A percentile compares a stretch with the other conserved stretches of the same genome.
Conservation (phyloP, 176 grass and related monocot species). For the Saccharum officinarum region DNA sequence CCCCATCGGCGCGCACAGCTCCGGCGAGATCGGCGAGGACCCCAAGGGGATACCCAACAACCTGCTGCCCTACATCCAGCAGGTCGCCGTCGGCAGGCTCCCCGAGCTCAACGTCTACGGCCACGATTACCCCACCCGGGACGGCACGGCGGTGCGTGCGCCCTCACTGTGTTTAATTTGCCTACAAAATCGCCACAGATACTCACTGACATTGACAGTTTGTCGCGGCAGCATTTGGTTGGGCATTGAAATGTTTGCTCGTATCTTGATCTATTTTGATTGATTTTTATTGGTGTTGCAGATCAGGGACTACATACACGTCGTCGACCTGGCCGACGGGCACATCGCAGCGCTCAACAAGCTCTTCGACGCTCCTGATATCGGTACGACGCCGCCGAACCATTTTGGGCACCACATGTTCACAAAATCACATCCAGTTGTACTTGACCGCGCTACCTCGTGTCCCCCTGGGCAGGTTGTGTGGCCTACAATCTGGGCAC, state of each 20-base stretch:
- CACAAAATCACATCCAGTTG: neutral
- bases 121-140: conserved; percentile 80
- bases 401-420: neutral
- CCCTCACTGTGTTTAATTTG: neutral
- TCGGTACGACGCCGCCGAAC: conserved; percentile 36
- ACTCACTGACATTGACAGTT: neutral
- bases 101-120: conserved; percentile 87
- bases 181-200: neutral
- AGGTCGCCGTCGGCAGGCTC: conserved; percentile 73
- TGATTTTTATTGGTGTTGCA: conserved; percentile 13
- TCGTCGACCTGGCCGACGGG: conserved; percentile 90
- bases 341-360: conserved; percentile 84
- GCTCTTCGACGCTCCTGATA: conserved; percentile 59
- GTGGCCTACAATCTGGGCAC: conserved; percentile 91
- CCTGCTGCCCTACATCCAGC: conserved; percentile 92
- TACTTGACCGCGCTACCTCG: too few relatives aligned
- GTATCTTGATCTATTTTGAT: neutral
- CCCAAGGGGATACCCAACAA: conserved; percentile 92
- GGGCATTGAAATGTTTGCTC: neutral
- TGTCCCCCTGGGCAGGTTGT: conserved; percentile 45
- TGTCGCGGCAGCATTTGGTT: neutral
- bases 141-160: conserved; percentile 65
- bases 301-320: conserved; percentile 95
- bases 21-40: conserved; percentile 90
- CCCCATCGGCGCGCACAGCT: conserved; percentile 84